Base-by-base conservation (phyloP, 2,329 filamentous ascomycete genomes). In the Penicillium frequentans region DNA sequence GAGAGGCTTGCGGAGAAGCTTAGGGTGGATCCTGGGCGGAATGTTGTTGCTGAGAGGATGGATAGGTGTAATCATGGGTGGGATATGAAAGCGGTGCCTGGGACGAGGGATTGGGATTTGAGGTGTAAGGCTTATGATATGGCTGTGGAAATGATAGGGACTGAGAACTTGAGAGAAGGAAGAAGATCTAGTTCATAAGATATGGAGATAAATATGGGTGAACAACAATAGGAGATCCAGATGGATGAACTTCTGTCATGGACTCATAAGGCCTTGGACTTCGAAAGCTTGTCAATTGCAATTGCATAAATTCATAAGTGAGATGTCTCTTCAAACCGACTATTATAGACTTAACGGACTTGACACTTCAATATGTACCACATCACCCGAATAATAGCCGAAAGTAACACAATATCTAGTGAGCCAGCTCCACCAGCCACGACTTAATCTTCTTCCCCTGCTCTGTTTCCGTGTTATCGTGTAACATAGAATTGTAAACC, bases 401-500 rank as follows among this genome's bases (percentile, higher is more conserved):
- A 51, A n/a, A 27, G 23, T 29, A 43, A 24, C 21, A 26, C 16
- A 39, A 48, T n/a, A 11, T 46, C 24, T 59, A 63, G 47, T 64
- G 59, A 49, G 69, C 54, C 45, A 64, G 45, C 37, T 71, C 67
- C 26, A 53, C 57, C 54, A 78, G 63, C 64, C 73, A 77, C 1
- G 63, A 58, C 49, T 73, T 71, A n/a, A 76, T 63, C 37, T 68
- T 71, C 58, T 70, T 73, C 21, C 72, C 75, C 65, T 78, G 76
- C 58, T 74, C 65, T 1, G 75, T 77, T 57, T 76, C 71, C 3
- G 63, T 65, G 11, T 54, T 64, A 59, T 73, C 70, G 6, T 71
- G 69, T 23, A 78, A 46, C 53, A 74, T 67, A 46, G 73, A 57
- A 54, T 75, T 70, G 53, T 77, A 74, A n/a, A 79, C 69, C 2